Percentiles rank a stretch among this genome's conserved stretches.
phyloP scores from a whole-genome alignment of 768 basidiomycete species.

The Suillus paluster region DNA sequence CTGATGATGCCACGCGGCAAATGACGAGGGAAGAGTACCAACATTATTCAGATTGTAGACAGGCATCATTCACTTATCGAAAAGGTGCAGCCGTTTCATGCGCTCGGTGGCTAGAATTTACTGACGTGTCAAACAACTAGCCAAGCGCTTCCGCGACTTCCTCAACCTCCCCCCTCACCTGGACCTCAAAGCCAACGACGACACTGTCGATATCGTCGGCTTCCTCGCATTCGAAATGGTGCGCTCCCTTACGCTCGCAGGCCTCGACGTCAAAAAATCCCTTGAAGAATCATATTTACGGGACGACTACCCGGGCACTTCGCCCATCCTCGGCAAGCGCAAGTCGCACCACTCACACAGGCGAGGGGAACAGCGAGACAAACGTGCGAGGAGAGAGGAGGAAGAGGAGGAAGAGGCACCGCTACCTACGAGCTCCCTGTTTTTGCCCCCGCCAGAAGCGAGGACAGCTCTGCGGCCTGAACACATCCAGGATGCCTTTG shows the following conservation, averaged over 20 bases:
- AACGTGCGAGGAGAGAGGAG: slow-evolving; percentile 56
- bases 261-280: slow-evolving; percentile 80
- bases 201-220: slow-evolving; percentile 95
- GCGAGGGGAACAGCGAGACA: slow-evolving; percentile 46
- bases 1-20: slow-evolving; percentile 91
- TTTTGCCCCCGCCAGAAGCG: slow-evolving; percentile 82
- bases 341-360: slow-evolving; percentile 48
- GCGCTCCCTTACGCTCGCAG: slow-evolving; percentile 87
- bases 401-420: slow-evolving; percentile 67
- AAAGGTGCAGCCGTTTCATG: slow-evolving; percentile 63
- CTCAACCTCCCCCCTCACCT: slow-evolving; percentile 86
- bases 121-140: slow-evolving; percentile 42
- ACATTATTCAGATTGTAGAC: slow-evolving; percentile 95
- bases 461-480: slow-evolving; percentile 78
- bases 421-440: slow-evolving; percentile 72
- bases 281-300: slow-evolving; percentile 72
- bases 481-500: slow-evolving; percentile 91
- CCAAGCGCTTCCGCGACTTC: slow-evolving; percentile 94
- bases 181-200: slow-evolving; percentile 90
- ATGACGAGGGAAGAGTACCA: slow-evolving; percentile 98
- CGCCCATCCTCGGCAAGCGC: slow-evolving; percentile 69
- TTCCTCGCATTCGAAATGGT: slow-evolving; percentile 99
- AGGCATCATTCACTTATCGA: slow-evolving; percentile 95
- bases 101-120: not conserved
- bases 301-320: slow-evolving; percentile 56